A percentile compares a stretch with the other conserved stretches of the same genome.
Conservation (phyloP, 2,329 filamentous ascomycete species). For the Aspergillus amoenus region DNA sequence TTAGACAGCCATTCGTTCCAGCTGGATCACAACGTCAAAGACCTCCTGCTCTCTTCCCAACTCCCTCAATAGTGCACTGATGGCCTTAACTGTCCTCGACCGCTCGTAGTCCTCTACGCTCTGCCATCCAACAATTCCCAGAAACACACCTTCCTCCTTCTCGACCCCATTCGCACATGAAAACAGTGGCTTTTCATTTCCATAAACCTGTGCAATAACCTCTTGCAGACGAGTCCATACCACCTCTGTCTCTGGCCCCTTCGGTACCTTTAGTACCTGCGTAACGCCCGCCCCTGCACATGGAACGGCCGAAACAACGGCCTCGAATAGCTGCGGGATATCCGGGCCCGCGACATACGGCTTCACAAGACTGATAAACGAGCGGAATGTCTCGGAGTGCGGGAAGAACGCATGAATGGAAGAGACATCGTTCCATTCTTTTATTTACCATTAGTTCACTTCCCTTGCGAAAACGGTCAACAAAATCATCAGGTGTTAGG, state of each 20-base stretch:
- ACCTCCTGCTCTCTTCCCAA: background rate
- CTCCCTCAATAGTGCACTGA: background rate
- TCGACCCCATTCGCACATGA: background rate
- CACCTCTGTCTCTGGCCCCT: background rate
- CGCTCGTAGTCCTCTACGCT: background rate
- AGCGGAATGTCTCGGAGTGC: background rate
- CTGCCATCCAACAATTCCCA: background rate
- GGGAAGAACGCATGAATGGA: slow-evolving; percentile 1
- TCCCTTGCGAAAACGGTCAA: background rate
- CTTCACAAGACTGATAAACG: background rate
- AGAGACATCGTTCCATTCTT: background rate
- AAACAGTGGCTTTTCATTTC: background rate
- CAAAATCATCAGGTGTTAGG: too few species aligned
- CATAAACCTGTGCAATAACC: background rate
- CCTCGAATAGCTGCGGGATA: background rate
- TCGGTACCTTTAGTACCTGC: background rate
- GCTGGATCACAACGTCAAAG: background rate
- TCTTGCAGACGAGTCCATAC: background rate
- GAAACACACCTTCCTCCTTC: background rate
- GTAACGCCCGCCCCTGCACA: background rate
- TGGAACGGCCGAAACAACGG: background rate
- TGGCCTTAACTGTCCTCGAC: background rate
- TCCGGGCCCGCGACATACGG: background rate
- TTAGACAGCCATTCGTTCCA: background rate
- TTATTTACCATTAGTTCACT: background rate